Base-by-base conservation (phyloP, 768 basidiomycete species). In the Lactifluus echinatus region DNA sequence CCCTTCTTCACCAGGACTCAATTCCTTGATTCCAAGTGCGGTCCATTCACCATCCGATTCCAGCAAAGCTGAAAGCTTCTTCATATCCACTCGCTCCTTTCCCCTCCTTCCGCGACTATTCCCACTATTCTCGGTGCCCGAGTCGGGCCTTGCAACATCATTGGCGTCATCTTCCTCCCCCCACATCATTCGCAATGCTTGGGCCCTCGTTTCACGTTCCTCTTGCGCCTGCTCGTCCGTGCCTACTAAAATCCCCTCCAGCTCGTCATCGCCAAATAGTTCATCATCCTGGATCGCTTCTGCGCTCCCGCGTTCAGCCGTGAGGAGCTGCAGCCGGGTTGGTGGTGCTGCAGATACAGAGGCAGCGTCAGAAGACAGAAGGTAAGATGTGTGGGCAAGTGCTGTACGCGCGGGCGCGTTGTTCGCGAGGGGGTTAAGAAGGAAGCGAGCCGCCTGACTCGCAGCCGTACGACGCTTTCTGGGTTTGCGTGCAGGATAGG, bases 271-370 rank as follows among this genome's bases (percentile, higher is more conserved):
- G 3, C 70, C 77, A 57, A 91, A 88, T 23, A 91, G 71, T 56
- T 90, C 89, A 8, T 87, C 83, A 58, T 92, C 89, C 1, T 64
- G 60, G 19, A 91, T 79, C 21, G 69, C 73, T 6, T 71, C 72
- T 46, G 75, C 75, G 34, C 82, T 83, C 44, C 86, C 84, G 43
- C 85, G 82, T 45, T 74, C 72, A 11, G 74, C 71, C 0, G 75
- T 70, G 33, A 91, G 76, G 26, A 83, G 69, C 60, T 88, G 85
- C 8, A 91, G 75, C 33, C 89, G 85, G 2, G 84, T 82, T 2
- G 82, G 87, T 23, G 65, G 55, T 19, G 56, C 55, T 12, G 61
- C 52, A 64, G 68, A 67, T 31, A 24, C 43, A 23, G 31, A 3
- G n/a, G 65, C 46, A 47, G 64, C 57, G 51, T 71, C 69, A 63